A percentile compares a stretch with the other conserved stretches of the same genome.
phyloP scores from a whole-genome alignment of 176 grass and related monocot genomes.

The Otatea glauca region DNA sequence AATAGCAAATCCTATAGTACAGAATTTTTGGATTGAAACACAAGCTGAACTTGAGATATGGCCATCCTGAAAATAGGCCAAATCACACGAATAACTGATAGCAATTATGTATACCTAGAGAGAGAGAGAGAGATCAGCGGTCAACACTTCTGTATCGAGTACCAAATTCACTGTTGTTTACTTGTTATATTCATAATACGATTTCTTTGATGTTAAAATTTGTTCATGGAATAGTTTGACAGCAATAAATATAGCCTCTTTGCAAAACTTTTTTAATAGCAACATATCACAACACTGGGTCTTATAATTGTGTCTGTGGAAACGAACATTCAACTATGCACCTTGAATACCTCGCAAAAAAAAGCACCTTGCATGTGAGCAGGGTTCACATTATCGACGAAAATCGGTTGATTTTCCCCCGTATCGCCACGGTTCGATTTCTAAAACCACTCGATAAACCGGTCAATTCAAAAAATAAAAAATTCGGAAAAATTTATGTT shows the following conservation, averaged over 20 bases:
- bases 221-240: background rate
- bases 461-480: too few relatives aligned
- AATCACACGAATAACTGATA: background rate
- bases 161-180: background rate
- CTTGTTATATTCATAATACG: background rate
- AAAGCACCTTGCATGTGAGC: background rate
- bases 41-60: background rate
- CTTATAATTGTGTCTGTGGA: background rate
- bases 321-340: background rate
- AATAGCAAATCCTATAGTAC: background rate
- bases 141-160: background rate
- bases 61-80: conserved; percentile 15
- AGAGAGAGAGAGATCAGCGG: background rate
- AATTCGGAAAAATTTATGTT: too few relatives aligned
- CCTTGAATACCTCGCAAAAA: too few relatives aligned
- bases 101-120: background rate
- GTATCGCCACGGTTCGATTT: too few relatives aligned
- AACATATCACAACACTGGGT: background rate
- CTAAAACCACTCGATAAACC: too few relatives aligned
- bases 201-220: background rate
- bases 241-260: background rate
- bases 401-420: too few relatives aligned
- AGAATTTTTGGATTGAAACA: background rate
- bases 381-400: too few relatives aligned
- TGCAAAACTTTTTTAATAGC: background rate